These are phyloP conservation scores for Talaromyces sp. DNA, from an alignment of 2,329 filamentous ascomycete genomes.

Conservation along the genomic window DNA sequence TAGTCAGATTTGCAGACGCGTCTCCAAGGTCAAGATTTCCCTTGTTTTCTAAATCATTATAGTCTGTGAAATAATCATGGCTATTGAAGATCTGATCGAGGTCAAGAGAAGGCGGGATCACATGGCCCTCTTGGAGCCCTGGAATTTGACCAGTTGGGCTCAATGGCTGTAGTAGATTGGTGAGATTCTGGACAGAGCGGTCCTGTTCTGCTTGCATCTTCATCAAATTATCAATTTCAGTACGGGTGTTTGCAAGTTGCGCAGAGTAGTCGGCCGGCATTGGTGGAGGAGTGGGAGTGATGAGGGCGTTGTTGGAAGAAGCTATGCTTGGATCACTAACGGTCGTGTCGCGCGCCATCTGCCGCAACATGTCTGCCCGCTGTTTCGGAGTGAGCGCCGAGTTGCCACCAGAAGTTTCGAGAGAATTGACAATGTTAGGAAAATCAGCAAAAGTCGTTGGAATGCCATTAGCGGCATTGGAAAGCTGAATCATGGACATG, in stretches of 20 bases:
- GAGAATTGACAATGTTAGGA: conserved; percentile 44
- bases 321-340: conserved; percentile 37
- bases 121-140: conserved; percentile 52
- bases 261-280: conserved; percentile 50
- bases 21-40: conserved; percentile 14
- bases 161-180: conserved; percentile 70
- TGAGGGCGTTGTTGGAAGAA: conserved; percentile 54
- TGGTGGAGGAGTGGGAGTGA: conserved; percentile 53
- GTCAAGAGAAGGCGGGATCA: conserved; percentile 49
- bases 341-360: conserved; percentile 48
- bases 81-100: conserved; percentile 58
- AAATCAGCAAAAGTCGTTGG: conserved; percentile 42
- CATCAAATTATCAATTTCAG: conserved; percentile 74
- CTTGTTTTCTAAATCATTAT: conserved; percentile 30
- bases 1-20: conserved; percentile 12
- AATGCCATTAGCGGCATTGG: conserved; percentile 43
- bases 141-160: conserved; percentile 77
- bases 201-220: conserved; percentile 77
- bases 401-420: conserved; percentile 44
- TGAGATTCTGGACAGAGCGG: conserved; percentile 70
- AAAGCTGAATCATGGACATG: conserved; percentile 49
- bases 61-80: conserved; percentile 53
- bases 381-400: conserved; percentile 44
- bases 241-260: conserved; percentile 62
- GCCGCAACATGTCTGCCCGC: conserved; percentile 47